Evolutionary conservation across 2,329 filamentous ascomycete genomes (phyloP), one percentile per base, ranked within the genome.

Genomic region (Sporothrix schenckii): DNA sequence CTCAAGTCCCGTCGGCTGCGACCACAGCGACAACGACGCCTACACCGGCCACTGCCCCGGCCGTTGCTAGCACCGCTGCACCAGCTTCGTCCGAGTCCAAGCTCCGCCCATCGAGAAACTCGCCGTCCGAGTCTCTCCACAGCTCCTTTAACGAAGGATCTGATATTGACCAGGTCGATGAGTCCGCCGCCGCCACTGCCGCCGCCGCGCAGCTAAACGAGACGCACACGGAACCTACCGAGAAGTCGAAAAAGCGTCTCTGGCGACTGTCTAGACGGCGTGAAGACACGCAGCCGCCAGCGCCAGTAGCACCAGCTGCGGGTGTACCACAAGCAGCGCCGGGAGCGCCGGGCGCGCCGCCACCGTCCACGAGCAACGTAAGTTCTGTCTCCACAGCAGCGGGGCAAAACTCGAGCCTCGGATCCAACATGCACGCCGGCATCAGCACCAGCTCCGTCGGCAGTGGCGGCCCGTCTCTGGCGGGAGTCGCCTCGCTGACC

Each of bases 81-180:
- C 24, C 27, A 6, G 44, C 66, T 34, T 9, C 34, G 44, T 11
- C 41, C 14, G 70, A 68, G 2, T 11, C 50, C 4, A 69, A 86
- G 0, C 78, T 94, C 44, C 89, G 87, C 74, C 88, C 89, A 0
- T 88, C 88, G 73, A 68, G 65, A 39, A 85, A 86, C 72, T 97
- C 93, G 0, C 92, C 92, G 0, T 88, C 91, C 0, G 88, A 89
- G 2, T 97, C 93, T 0, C 84, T 93, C 71, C 88, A 92, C 74
- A 94, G 92, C 39, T 88, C 86, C 0, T 88, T 89, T 73, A 95
- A 94, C 30, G 93, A 96, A 74, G 88, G 90, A 27, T 97, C 93
- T 0, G 93, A 97, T 77, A 78, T 89, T 41, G 93, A 97, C 73
- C 89, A 91, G 72, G 79, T 85, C 11, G 92, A 93, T 39, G 91